These are phyloP conservation scores for Pseudocohnilembus persalinus DNA, from an alignment of 169 alveolate species.

Conservation along the genomic window DNA sequence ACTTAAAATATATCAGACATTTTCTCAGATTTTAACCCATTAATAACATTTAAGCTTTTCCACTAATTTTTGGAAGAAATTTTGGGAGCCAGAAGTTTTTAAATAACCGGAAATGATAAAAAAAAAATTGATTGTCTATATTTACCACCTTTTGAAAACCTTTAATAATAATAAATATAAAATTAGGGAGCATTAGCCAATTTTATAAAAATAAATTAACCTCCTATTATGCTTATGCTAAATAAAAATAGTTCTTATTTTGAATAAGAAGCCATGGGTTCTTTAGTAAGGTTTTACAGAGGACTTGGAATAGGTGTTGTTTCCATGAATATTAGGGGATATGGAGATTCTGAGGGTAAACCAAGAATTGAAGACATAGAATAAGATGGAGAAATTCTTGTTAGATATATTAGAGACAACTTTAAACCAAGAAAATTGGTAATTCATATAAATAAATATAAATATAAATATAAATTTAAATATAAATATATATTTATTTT, in stretches of 20 bases:
- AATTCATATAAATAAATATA: too few species aligned
- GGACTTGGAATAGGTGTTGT: background rate
- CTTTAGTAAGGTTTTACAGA: background rate
- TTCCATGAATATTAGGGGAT: slow-evolving; percentile 83
- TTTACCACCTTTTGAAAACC: background rate
- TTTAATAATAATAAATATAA: too few species aligned
- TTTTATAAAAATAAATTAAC: background rate
- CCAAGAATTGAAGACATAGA: slow-evolving; percentile 48
- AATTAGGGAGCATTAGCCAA: background rate
- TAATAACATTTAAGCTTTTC: background rate
- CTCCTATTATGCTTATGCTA: background rate
- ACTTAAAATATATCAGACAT: background rate
- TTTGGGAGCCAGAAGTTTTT: background rate
- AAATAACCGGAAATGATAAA: background rate
- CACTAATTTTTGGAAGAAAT: background rate
- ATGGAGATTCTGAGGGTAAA: slow-evolving; percentile 74
- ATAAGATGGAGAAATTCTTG: background rate
- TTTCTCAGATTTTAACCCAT: background rate
- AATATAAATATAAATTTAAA: too few species aligned
- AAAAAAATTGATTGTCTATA: background rate
- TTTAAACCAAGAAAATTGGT: background rate
- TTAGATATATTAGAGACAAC: background rate
- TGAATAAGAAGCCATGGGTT: background rate
- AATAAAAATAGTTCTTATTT: background rate
- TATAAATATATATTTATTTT: too few species aligned